phyloP scores from a whole-genome alignment of 2,329 filamentous ascomycete genomes.

The Helminthosporium solani region DNA sequence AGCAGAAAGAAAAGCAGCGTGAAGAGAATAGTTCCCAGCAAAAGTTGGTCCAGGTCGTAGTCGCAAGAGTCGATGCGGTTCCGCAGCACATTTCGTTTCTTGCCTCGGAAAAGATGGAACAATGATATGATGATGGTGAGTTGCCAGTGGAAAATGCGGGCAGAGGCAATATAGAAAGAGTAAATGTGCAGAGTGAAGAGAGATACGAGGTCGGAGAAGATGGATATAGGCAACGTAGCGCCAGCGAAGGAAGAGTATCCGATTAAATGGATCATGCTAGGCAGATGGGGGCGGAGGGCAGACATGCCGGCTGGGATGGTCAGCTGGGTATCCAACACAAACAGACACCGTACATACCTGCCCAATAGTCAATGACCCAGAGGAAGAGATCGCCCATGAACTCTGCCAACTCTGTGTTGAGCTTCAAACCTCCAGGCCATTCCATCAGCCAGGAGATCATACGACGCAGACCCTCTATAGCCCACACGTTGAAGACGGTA shows the following conservation, averaged over 20 bases:
- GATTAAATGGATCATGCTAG: slow-evolving; percentile 85
- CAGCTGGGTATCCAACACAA: slow-evolving; percentile 4
- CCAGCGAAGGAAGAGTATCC: slow-evolving; percentile 94
- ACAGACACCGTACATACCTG: slow-evolving; percentile 57
- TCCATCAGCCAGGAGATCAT: slow-evolving; percentile 96
- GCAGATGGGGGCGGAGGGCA: slow-evolving; percentile 75
- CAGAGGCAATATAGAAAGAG: slow-evolving; percentile 95
- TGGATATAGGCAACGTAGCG: slow-evolving; percentile 92
- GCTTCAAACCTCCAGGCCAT: slow-evolving; percentile 89
- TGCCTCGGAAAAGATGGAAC: slow-evolving; percentile 97
- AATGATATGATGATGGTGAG: slow-evolving; percentile 93
- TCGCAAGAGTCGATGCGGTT: slow-evolving; percentile 99
- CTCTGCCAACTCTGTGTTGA: slow-evolving; percentile 89
- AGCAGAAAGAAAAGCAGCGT: slow-evolving; percentile 92
- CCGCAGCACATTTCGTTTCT: slow-evolving; percentile 94
- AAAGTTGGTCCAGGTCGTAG: slow-evolving; percentile 94
- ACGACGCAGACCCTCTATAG: slow-evolving; percentile 80
- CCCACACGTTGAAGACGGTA: slow-evolving; percentile 73
- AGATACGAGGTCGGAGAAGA: slow-evolving; percentile 92
- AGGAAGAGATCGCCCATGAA: slow-evolving; percentile 94
- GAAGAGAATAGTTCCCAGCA: slow-evolving; percentile 94
- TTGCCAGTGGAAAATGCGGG: slow-evolving; percentile 98
- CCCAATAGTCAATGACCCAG: slow-evolving; percentile 99
- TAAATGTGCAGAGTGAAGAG: slow-evolving; percentile 94
- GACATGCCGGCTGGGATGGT: slow-evolving; percentile 66